Conservation (phyloP, 495 filamentous ascomycete genomes). For the Podospora anserina region DNA sequence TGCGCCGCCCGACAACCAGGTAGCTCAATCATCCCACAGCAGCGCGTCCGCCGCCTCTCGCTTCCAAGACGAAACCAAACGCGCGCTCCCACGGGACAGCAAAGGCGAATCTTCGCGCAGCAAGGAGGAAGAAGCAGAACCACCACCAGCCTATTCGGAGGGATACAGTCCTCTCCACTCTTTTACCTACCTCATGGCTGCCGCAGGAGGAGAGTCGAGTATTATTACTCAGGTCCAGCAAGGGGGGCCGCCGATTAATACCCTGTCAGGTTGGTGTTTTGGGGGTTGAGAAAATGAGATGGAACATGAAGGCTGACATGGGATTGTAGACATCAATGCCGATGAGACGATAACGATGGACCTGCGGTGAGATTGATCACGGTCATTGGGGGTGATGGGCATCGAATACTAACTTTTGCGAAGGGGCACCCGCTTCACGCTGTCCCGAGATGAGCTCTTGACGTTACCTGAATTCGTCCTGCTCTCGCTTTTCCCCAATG, state of each 20-base stretch:
- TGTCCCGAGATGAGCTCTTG: slow-evolving; percentile 91
- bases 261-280: slow-evolving; percentile 68
- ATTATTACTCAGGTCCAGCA: slow-evolving; percentile 99
- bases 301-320: background rate
- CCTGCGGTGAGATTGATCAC: slow-evolving; percentile 62
- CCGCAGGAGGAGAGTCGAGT: slow-evolving; percentile 92
- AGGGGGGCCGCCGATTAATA: slow-evolving; percentile 81
- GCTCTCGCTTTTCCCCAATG: slow-evolving; percentile 97
- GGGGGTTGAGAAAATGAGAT: slow-evolving; percentile 11
- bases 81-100: slow-evolving; percentile 71
- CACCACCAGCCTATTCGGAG: slow-evolving; percentile 94
- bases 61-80: slow-evolving; percentile 69
- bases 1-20: slow-evolving; percentile 39
- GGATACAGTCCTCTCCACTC: slow-evolving; percentile 85
- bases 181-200: slow-evolving; percentile 97
- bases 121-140: slow-evolving; percentile 79
- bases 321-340: slow-evolving; percentile 67
- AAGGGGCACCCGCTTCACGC: slow-evolving; percentile 87
- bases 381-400: background rate
- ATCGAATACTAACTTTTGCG: slow-evolving; percentile 27
- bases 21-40: slow-evolving; percentile 42
- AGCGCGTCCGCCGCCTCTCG: slow-evolving; percentile 27
- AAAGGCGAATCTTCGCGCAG: slow-evolving; percentile 59
- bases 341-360: slow-evolving; percentile 97
- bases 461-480: slow-evolving; percentile 97